Base-by-base conservation (phyloP, 345 rosid species). In the Anastatica hierochuntica region DNA sequence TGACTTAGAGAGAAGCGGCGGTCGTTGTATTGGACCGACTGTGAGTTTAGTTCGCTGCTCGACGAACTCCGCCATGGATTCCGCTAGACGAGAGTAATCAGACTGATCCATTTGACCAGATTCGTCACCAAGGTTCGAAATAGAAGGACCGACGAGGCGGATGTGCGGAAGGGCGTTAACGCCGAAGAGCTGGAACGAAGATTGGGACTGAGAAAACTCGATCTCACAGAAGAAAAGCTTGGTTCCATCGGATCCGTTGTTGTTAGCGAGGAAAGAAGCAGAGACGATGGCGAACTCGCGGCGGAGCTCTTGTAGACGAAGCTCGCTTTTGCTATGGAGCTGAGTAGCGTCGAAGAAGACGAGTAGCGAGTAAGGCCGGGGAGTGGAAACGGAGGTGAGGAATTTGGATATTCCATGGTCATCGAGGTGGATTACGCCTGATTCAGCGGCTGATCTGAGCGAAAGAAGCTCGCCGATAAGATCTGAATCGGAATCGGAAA, bases 81-180 rank as follows among this genome's bases (percentile, higher is more conserved):
- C 97, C 0, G 90, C 97, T 72, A 82, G 62, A 2, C 90, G 56
- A 2, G 97, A 67, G 72, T 66, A 69, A 58, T 80, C 97, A 0
- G 79, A 71, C 27, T 84, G 96, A 43, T 77, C 84, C 94, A 88
- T 88, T 53, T 60, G 66, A 1, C 76, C 76, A 5, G 97, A 80
- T 14, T 84, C 90, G 5, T 82, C 86, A 33, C 76, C 76, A 8
- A 77, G 79, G 23, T 73, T 69, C 19, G 63, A 59, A 10, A 73
- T 79, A 4, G 62, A 42, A 35, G 86, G 88, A 12, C 70, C 67
- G 2, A 82, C 83, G 8, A 88, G 81, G 34, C 97, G 95, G 67
- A 88, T 63, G 67, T 88, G 95, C n/a, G 97, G 97, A n/a, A 85
- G 73, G 20, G 97, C 73, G 64, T 85, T 82, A 53, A 88, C 97